Conservation (phyloP, 2,329 filamentous ascomycete genomes). For the Hymenoscyphus fraxineus region DNA sequence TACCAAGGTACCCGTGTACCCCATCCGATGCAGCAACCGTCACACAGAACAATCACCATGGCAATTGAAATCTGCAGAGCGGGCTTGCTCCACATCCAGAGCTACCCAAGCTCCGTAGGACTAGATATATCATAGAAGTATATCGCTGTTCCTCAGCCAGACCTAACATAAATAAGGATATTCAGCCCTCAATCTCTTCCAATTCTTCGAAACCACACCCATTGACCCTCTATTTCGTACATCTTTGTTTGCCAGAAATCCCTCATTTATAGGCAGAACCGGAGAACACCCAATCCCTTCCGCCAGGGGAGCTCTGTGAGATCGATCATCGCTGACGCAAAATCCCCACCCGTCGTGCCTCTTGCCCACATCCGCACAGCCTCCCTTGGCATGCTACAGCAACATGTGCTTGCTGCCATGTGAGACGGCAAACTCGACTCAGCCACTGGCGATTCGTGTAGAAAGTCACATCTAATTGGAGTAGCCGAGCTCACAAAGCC, state of each 20-base stretch:
- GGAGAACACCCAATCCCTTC: neutral
- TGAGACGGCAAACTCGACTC: neutral
- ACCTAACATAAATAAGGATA: too few relatives aligned
- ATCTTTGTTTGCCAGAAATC: neutral
- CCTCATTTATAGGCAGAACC: neutral
- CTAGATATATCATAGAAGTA: too few relatives aligned
- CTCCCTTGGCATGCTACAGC: constrained; percentile 7
- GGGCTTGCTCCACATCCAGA: too few relatives aligned
- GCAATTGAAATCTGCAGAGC: too few relatives aligned
- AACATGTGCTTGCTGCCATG: neutral
- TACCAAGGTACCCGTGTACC: neutral
- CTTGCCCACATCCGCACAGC: constrained; percentile 6
- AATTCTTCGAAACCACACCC: too few relatives aligned
- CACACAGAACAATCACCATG: too few relatives aligned
- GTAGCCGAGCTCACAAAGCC: neutral
- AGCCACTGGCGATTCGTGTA: constrained; percentile 2
- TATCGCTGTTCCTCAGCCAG: too few relatives aligned
- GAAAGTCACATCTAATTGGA: neutral
- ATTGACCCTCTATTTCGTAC: too few relatives aligned
- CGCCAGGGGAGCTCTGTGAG: neutral
- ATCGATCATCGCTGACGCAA: neutral
- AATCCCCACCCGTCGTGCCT: neutral
- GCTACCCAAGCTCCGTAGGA: too few relatives aligned
- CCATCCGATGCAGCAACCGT: too few relatives aligned
- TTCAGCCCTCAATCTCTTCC: too few relatives aligned